phyloP scores from a whole-genome alignment of 306 rosid genomes.

The Vigna radiata region DNA sequence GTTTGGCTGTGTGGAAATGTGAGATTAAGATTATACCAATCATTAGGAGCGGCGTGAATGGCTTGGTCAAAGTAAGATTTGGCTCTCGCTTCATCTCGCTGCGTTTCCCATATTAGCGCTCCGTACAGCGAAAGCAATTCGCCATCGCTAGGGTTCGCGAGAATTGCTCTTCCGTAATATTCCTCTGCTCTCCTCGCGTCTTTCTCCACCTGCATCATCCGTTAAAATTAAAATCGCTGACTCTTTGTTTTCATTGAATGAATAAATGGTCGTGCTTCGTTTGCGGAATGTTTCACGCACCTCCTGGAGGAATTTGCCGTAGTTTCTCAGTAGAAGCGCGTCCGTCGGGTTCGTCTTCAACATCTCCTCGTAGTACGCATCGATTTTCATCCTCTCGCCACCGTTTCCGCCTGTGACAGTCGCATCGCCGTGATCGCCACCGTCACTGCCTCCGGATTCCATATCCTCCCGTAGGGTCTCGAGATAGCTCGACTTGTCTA shows the following conservation, averaged over 20 bases:
- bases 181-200: slow-evolving; percentile 75
- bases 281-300: slow-evolving; percentile 42
- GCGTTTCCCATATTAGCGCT: slow-evolving; percentile 76
- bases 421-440: background rate
- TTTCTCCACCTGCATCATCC: slow-evolving; percentile 53
- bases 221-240: slow-evolving; percentile 29
- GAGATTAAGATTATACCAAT: slow-evolving; percentile 53
- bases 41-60: slow-evolving; percentile 64
- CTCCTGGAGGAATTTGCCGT: slow-evolving; percentile 84
- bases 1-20: background rate
- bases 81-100: slow-evolving; percentile 70
- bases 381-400: slow-evolving; percentile 59
- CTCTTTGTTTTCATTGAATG: background rate
- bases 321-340: slow-evolving; percentile 81
- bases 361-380: slow-evolving; percentile 73
- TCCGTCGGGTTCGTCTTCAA: slow-evolving; percentile 74
- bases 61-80: slow-evolving; percentile 76
- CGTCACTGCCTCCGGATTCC: slow-evolving; percentile 45
- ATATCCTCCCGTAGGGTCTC: slow-evolving; percentile 38
- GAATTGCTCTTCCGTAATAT: slow-evolving; percentile 79
- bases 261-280: background rate
- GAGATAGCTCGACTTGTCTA: background rate
- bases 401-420: slow-evolving; percentile 46
- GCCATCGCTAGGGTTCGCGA: slow-evolving; percentile 76
- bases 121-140: slow-evolving; percentile 77